Evolutionary conservation across 179 eudicot genomes (phyloP), one percentile per base, ranked within the genome.

Genomic region (Corrigiola litoralis): DNA sequence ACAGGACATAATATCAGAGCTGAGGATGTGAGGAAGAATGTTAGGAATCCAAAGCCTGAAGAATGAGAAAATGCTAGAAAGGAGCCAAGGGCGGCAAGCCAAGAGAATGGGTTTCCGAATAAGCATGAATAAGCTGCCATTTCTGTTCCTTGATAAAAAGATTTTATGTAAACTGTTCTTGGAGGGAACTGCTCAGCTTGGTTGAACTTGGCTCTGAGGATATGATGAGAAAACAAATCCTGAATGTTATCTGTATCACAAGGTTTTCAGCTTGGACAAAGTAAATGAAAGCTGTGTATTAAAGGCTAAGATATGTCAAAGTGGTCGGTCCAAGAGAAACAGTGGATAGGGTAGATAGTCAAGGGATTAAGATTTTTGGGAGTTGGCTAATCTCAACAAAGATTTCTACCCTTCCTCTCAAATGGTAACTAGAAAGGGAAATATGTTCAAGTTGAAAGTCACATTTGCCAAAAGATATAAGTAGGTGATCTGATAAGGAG

Each of bases 61-160:
- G 79, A 78, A 36, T 55, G 33, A 41, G 71, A 48, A 56, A 40
- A 68, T 3, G 75, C 66, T 9, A 80, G 54, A 47, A 77, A 50
- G 23, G 79, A 51, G 11, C 79, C 60, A 32, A 82, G 61, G 68
- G 70, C 23, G 42, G 78, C 77, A 54, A 82, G 37, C 81, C 82
- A 78, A 40, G 72, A 63, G 27, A 71, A 41, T 60, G 87, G 76
- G 62, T 55, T 72, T 49, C 61, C 37, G 34, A 78, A 58, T 53
- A 72, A 67, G 66, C 69, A 71, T 42, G 69, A 50, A 27, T 21
- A 57, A 47, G 61, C 37, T 59, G 55, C 72, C 75, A 76, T 67
- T 49, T 56, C 40, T 58, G 11, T 31, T 62, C 40, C 20, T 28
- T 17, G n/a, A n/a, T 10, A 5, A 20, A 20, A n/a, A 56, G 21